Evolutionary conservation across 441 rosid genomes (phyloP), one percentile per base, ranked within the genome.

Genomic region (Pelargonium cotyledonis): DNA sequence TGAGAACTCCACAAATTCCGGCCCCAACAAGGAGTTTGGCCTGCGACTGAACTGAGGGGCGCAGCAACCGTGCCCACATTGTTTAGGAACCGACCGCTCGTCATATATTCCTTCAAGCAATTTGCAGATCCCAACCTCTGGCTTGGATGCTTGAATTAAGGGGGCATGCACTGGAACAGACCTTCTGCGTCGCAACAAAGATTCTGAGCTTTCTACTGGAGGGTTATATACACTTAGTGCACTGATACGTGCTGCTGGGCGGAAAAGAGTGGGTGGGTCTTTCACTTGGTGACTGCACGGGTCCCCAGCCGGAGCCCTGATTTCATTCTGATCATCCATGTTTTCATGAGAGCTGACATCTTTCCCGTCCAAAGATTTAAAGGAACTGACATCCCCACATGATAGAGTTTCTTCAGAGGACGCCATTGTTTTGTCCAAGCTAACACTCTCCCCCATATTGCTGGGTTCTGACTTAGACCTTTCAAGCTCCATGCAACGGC

Each of bases 401-500:
- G 92, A 92, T 23, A 88, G 73, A 62, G 88, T 85, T 75, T 86
- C 96, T 76, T 87, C 96, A 18, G 95, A 89, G 57, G 91, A 87
- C 26, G 84, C 89, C 74, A 75, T 75, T 41, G 72, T 73, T 84
- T 79, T 86, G 75, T 87, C 87, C 73, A 83, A 40, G 73, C 79
- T 83, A 73, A 67, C 68, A 70, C 81, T 85, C 68, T 79, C 88
- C 57, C 63, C 80, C 65, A 75, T 70, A 67, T 73, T 77, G 65
- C 70, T 73, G 66, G 80, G 72, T 68, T 73, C 82, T 3, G 63
- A 51, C 63, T 74, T 79, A 0, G 63, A 70, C 70, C 69, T 78
- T 60, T 76, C 79, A 71, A 68, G 70, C 47, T 79, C 89, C 38
- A 64, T 72, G 73, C 65, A 70, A 67, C 84, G 83, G 26, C 94